Evolutionary conservation across 352 stramenopile species (phyloP).

Genomic region (Phytophthora rubi): DNA sequence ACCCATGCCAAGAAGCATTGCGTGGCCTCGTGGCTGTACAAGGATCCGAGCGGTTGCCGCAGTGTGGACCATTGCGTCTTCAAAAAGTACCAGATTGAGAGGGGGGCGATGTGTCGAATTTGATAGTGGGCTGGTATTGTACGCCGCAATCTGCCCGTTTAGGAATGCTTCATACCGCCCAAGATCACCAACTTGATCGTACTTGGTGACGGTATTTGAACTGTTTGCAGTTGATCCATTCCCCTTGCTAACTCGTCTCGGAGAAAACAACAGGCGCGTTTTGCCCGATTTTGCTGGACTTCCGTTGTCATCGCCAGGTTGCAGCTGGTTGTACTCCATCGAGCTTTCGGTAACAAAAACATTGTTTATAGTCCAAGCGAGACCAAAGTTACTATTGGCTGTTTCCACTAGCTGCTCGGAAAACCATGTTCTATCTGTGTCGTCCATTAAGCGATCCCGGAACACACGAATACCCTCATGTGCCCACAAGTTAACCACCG

Average conservation of each 20-base stretch:
- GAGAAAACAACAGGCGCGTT: slow-evolving; percentile 34
- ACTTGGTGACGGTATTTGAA: slow-evolving; percentile 27
- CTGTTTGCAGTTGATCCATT: not conserved
- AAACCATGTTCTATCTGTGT: slow-evolving; percentile 87
- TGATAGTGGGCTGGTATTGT: slow-evolving; percentile 38
- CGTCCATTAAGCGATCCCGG: slow-evolving; percentile 90
- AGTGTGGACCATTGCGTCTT: slow-evolving; percentile 87
- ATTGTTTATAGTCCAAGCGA: slow-evolving; percentile 63
- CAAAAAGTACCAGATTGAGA: slow-evolving; percentile 81
- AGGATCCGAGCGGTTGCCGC: slow-evolving; percentile 85
- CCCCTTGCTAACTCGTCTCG: slow-evolving; percentile 5
- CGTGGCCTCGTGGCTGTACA: slow-evolving; percentile 85
- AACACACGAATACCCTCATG: slow-evolving; percentile 94
- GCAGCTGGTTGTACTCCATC: slow-evolving; percentile 5
- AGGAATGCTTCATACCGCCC: slow-evolving; percentile 66
- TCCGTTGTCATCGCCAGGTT: not conserved
- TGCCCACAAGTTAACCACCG: slow-evolving; percentile 82
- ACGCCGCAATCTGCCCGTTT: slow-evolving; percentile 49
- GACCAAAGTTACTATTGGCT: slow-evolving; percentile 61
- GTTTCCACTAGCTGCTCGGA: slow-evolving; percentile 80
- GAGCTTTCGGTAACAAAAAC: slow-evolving; percentile 35
- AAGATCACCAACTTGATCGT: slow-evolving; percentile 77
- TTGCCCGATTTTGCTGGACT: slow-evolving; percentile 14
- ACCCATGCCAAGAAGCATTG: slow-evolving; percentile 88
- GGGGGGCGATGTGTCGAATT: slow-evolving; percentile 11